Conservation (phyloP, 148 eudicot genomes). For the Heliamphora exappendiculata region DNA sequence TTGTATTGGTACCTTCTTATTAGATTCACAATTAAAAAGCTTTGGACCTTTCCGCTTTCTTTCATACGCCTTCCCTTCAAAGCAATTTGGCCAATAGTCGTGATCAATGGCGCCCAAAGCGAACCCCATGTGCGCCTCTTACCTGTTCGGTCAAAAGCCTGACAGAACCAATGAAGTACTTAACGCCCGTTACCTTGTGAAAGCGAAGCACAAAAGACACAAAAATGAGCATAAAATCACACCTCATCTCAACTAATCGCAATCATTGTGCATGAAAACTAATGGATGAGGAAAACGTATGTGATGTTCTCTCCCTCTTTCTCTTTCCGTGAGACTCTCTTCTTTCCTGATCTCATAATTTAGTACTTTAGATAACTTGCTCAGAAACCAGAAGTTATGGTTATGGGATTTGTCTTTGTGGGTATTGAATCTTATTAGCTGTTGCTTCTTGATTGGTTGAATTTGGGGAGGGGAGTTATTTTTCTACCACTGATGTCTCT, state of each 20-base stretch:
- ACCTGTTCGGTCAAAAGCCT: constrained; percentile 46
- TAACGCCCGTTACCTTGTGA: background rate
- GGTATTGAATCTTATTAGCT: constrained; percentile 5
- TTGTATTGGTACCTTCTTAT: too few species aligned
- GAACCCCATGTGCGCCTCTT: constrained; percentile 48
- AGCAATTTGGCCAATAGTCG: background rate
- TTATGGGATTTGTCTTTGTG: constrained; percentile 7
- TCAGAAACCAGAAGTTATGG: background rate
- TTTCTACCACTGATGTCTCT: background rate
- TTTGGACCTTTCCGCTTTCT: constrained; percentile 3
- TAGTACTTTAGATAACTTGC: background rate
- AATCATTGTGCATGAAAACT: background rate
- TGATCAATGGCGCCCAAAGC: constrained; percentile 1
- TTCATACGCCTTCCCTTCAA: background rate
- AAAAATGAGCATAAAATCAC: background rate
- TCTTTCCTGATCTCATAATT: background rate
- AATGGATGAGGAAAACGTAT: background rate
- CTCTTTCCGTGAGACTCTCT: background rate
- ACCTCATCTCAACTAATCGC: constrained; percentile 17
- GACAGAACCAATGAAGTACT: constrained; percentile 8
- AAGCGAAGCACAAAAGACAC: background rate
- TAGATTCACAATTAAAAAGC: too few species aligned
- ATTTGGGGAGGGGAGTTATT: background rate
- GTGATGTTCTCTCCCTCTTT: background rate
- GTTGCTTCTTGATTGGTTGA: constrained; percentile 10